These are phyloP conservation scores for Platanthera guangdongensis DNA, from an alignment of 106 monocot genomes.

Conservation along the genomic window DNA sequence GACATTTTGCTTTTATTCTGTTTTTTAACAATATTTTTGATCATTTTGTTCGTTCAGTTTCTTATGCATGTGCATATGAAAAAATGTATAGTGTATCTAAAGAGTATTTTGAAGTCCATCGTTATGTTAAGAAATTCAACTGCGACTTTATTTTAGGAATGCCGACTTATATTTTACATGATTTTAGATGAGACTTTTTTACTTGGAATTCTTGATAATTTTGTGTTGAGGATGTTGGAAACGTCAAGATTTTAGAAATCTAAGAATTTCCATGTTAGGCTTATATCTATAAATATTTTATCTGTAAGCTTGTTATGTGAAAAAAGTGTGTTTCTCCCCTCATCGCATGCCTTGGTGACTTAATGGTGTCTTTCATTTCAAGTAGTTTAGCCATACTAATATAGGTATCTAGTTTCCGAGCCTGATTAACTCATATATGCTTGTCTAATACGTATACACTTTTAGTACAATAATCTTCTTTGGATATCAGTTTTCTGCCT, in stretches of 20 bases:
- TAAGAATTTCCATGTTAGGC: background rate
- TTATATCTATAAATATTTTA: background rate
- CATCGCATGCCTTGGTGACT: background rate
- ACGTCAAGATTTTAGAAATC: background rate
- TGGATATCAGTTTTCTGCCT: slow-evolving; percentile 6
- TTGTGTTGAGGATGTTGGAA: background rate
- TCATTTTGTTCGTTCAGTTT: no score
- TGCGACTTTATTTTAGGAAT: no score
- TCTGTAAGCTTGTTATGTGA: background rate
- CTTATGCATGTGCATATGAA: no score
- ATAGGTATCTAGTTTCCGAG: background rate
- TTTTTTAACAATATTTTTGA: no score
- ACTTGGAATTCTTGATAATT: background rate
- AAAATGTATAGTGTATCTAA: no score
- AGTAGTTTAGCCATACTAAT: background rate
- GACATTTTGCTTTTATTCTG: no score
- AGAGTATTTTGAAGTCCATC: no score
- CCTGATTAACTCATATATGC: background rate
- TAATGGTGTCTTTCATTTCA: background rate
- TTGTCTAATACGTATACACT: background rate
- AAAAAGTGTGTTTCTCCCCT: background rate
- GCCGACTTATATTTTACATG: no score
- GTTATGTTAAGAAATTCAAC: no score
- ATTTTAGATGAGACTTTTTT: no score
- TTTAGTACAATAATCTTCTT: background rate